Evolutionary conservation across 257 asterid genomes (phyloP).

Genomic region (Jaltomata sinuosa): DNA sequence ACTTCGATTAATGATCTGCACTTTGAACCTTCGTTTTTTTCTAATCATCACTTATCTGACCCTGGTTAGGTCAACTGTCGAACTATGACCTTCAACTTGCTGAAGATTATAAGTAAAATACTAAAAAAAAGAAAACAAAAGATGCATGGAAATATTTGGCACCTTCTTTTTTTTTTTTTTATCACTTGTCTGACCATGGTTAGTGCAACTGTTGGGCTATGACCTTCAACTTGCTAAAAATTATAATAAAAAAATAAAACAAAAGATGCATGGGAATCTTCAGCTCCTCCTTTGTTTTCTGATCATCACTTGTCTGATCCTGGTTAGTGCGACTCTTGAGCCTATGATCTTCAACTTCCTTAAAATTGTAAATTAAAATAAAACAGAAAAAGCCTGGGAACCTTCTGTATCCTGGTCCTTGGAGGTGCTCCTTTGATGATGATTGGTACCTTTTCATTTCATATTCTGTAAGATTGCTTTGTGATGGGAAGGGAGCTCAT

Average conservation of each 20-base stretch:
- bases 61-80: background rate
- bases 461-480: background rate
- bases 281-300: background rate
- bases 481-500: background rate
- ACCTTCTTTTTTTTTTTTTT: background rate
- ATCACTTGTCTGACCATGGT: background rate
- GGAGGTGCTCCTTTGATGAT: background rate
- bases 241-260: background rate
- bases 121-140: background rate
- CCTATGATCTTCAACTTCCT: background rate
- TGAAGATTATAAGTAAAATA: background rate
- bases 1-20: background rate
- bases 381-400: background rate
- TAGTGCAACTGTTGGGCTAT: background rate
- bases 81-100: background rate
- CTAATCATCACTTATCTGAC: background rate
- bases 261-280: background rate
- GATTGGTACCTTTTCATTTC: background rate
- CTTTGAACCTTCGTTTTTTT: background rate
- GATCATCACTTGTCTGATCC: background rate
- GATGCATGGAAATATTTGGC: background rate
- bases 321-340: background rate
- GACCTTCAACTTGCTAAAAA: background rate
- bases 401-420: background rate
- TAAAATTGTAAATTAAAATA: background rate